Percentiles rank a stretch among this genome's conserved stretches.
These are phyloP conservation scores for Exophiala xenobiotica DNA, from an alignment of 2,329 filamentous ascomycete species.

Conservation along the genomic window DNA sequence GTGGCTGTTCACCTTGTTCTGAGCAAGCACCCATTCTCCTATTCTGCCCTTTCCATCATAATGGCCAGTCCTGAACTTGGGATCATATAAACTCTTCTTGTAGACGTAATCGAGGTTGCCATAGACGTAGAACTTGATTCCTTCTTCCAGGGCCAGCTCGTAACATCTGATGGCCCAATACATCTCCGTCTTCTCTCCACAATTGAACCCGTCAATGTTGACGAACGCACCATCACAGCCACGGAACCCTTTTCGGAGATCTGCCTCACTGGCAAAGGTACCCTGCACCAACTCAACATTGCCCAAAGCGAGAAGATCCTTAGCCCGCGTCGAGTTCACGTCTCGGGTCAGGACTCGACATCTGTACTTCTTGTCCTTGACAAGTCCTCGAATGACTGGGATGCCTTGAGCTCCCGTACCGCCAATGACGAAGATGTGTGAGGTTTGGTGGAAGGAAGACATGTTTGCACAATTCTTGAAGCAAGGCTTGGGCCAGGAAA, in stretches of 20 bases:
- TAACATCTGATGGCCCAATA: slow-evolving; percentile 45
- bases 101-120: slow-evolving; percentile 52
- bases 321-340: slow-evolving; percentile 42
- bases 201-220: slow-evolving; percentile 57
- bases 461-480: slow-evolving; percentile 7
- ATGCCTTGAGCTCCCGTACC: slow-evolving; percentile 55
- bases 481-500: not conserved
- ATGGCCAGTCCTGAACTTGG: slow-evolving; percentile 49
- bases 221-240: slow-evolving; percentile 53
- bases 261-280: slow-evolving; percentile 47
- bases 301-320: slow-evolving; percentile 43
- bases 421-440: slow-evolving; percentile 42
- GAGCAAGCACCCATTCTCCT: slow-evolving; percentile 46
- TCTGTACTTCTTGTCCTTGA: slow-evolving; percentile 39
- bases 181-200: slow-evolving; percentile 53
- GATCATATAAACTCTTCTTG: slow-evolving; percentile 50
- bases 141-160: slow-evolving; percentile 38
- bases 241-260: slow-evolving; percentile 46
- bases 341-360: slow-evolving; percentile 52
- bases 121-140: slow-evolving; percentile 47
- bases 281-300: slow-evolving; percentile 52
- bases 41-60: slow-evolving; percentile 51
- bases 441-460: slow-evolving; percentile 20
- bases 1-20: slow-evolving; percentile 37
- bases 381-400: slow-evolving; percentile 47